phyloP scores from a whole-genome alignment of 352 stramenopile genomes.

The Phytophthora cactorum region DNA sequence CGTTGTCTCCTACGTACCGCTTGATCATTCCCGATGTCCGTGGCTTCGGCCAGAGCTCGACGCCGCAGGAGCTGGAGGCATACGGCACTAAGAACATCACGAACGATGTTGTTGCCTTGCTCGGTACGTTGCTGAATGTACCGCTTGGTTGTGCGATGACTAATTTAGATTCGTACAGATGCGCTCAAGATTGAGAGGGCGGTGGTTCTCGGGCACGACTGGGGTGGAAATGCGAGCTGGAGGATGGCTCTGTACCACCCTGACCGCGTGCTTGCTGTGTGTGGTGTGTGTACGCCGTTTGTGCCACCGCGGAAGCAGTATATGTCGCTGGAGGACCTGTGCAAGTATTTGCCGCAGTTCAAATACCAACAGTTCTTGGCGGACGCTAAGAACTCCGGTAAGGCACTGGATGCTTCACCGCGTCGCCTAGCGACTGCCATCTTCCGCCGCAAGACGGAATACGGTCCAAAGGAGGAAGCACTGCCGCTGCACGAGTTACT shows the following conservation, averaged over 20 bases:
- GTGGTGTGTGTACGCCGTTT: constrained; percentile 66
- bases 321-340: constrained; percentile 41
- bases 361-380: constrained; percentile 50
- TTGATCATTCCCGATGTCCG: constrained; percentile 65
- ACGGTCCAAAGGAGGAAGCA: constrained; percentile 22
- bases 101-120: constrained; percentile 45
- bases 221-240: constrained; percentile 54
- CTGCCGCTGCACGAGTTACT: constrained; percentile 38
- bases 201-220: constrained; percentile 67
- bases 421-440: constrained; percentile 40
- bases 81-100: constrained; percentile 62
- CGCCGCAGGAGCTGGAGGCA: constrained; percentile 38
- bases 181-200: constrained; percentile 52
- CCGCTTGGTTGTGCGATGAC: not conserved
- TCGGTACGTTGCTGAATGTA: constrained; percentile 30
- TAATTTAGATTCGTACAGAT: constrained; percentile 33
- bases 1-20: constrained; percentile 53
- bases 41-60: constrained; percentile 57
- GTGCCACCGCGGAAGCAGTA: constrained; percentile 42
- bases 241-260: constrained; percentile 66
- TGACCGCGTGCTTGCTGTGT: constrained; percentile 55
- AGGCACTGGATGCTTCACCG: constrained; percentile 38
- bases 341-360: constrained; percentile 40
- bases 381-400: constrained; percentile 34
- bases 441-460: constrained; percentile 39